Evolutionary conservation across 2,329 filamentous ascomycete species (phyloP), one percentile per base, ranked within the genome.

Genomic region (Leptographium galeiforme): DNA sequence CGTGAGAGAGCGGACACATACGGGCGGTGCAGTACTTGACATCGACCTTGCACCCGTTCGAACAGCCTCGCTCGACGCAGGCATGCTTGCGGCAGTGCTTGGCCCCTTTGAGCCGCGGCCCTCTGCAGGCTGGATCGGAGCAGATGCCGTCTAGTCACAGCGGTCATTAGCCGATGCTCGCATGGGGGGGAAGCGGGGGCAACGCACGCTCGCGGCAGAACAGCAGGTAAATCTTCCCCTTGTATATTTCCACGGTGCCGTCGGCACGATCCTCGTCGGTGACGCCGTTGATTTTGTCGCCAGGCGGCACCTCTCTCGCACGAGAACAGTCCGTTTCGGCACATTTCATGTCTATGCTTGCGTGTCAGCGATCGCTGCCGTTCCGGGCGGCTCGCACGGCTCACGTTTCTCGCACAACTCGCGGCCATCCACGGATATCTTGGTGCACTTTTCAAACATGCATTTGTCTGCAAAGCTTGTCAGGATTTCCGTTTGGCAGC

Each of bases 331-430:
- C 44, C 1, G 16, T 6, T 12, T 54, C 38, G 14, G 14, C 8
- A 38, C 57, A 58, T 14, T 58, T 36, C 16, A 55, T 18, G 12
- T 58, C 57, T 58, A 19, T 10, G n/a, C 25, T 5, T 10, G 33
- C 5, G 10, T 8, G 13, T 34, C 16, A 47, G 30, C 16, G 14
- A 32, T 6, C 10, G 25, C 4, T 19, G 8, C 18, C 8, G 10
- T 12, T 13, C 8, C 16, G 8, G 7, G 16, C n/a, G 4, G 13
- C 13, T 10, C 12, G 13, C 19, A 12, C 32, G 11, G 44, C 57
- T 8, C 47, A 56, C 57, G 57, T 7, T 49, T 55, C 39, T 53
- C 55, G 54, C 57, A 58, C 6, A 58, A 49, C 18, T 48, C 51
- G 14, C 18, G 49, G 19, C 47, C 51, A 16, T 47, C 2, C 0